Base-by-base conservation (phyloP, 192 early-diverging fungal genomes). In the Coemansia sp. region DNA sequence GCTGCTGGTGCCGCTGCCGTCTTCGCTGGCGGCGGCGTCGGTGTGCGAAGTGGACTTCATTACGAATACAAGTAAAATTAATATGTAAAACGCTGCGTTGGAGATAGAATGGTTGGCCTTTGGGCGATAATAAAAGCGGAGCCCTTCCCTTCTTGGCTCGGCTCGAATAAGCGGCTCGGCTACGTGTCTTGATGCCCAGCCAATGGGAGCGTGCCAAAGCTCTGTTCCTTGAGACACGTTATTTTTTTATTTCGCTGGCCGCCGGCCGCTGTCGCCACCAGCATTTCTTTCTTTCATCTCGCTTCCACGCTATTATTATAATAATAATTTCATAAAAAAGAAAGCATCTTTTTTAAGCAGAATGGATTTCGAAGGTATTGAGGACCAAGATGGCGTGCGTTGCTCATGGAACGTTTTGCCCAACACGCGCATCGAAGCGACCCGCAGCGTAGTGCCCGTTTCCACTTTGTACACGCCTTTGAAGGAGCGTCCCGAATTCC, bases 361-460 rank as follows among this genome's bases (percentile, higher is more conserved):
- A 33, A 93, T 93, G 92, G 89, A 91, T 73, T 93, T 93, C 81
- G 90, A 93, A 63, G 89, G 89, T 51, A 89, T 95, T 50, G 89
- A 99, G 88, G 97, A 99, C 77, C 88, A 89, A 72, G 95, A 97
- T 72, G 97, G 97, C 59, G 88, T 98, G 67, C 90, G 97, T 21
- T 91, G 96, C 75, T 93, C 97, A 48, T 99, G 96, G 95, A 99
- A 99, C 85, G 94, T 94, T 34, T 94, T 95, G 87, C 96, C 97
- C 16, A 89, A 91, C 71, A 94, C 93, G 31, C 91, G 94, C 41
- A 76, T 94, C 37, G 97, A 99, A 69, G 95, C 95, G 16, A 98
- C 93, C n/a, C 88, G 93, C 46, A 90, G 93, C 62, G 94, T 99
- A 24, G 93, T 99, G 0, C 97, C 97, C 36, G 93, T 98, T 74